Evolutionary conservation across 495 filamentous ascomycete species (phyloP), one percentile per base, ranked within the genome.

Genomic region (Podospora pseudocomata): DNA sequence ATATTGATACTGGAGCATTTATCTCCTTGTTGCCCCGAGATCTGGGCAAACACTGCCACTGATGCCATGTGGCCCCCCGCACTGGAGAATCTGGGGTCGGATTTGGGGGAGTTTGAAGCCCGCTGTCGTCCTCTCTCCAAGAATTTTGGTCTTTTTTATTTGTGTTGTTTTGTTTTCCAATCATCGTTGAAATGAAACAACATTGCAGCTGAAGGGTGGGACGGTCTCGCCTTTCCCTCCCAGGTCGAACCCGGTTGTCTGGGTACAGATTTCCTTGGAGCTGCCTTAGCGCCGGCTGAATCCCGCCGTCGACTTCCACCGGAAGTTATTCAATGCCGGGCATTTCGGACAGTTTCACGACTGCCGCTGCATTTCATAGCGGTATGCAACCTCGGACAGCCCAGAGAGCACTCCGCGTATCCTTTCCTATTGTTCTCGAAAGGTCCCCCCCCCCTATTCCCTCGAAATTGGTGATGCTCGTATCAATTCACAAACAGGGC

Each of bases 391-490:
- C 39, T 49, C 9, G 39, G 39, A 6, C 9, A 49, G 13, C 15
- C 39, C 11, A 49, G 9, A 16, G 39, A 49, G 9, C 2, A 16
- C 15, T 49, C 39, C 39, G 39, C 39, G 15, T 9, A 49, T 49
- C 39, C 15, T 49, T 49, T 49, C 39, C 39, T 11, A 11, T 49
- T 49, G 39, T 49, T 11, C 39, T 16, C 39, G 15, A 49, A 16
- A n/a, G n/a, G n/a, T n/a, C 55, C 18, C 16, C 4, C 20, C 7
- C 55, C n/a, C 55, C 55, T 26, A 7, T 58, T 58, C 23, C 13
- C 55, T 58, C 13, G 55, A 58, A 58, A 58, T 58, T 58, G 55
- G 15, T 49, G n/a, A 58, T 19, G 55, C 23, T 58, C 55, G 55
- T 58, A 58, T 58, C 39, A 49, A 49, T 49, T 49, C 39, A 13